Base-by-base conservation (phyloP, 2,329 filamentous ascomycete species). In the Alternaria sp. region DNA sequence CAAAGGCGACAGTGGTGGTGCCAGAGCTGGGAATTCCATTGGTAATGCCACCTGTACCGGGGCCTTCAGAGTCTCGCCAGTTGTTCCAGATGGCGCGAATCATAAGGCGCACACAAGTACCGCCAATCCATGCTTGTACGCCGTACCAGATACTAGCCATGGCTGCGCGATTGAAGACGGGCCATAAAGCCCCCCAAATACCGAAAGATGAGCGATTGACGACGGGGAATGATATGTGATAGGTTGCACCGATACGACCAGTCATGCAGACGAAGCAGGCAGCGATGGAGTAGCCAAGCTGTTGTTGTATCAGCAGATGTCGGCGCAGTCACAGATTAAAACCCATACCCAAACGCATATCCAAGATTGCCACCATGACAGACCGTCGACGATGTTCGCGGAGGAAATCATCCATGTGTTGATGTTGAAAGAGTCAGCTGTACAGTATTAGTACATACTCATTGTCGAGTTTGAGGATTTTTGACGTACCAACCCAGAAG, bases 351-450 rank as follows among this genome's bases (percentile, higher is more conserved):
- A 94, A 41, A 97, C 91, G 72, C 90, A 93, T n/a, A 79, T 65
- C 77, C 77, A 80, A 2, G 91, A 89, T 79, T 96, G 92, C 92
- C 92, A 96, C 92, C 92, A 96, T 7, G 91, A 91, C 23, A 96
- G 82, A 11, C 92, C 91, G 46, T 80, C 82, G 1, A 89, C 85
- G 33, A 96, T 91, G 86, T 92, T 93, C 36, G 90, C 88, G 1
- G 90, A 92, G 0, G 91, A 90, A 62, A 96, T 95, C 91, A 96
- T 96, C 93, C 92, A 96, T 2, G 92, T 95, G 78, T 94, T 95
- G 71, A 79, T 79, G 62, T 79, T 79, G 69, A 79, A 79, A 2
- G 76, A 78, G 79, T 87, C 65, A 45, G 71, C 71, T 71, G 57
- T 65, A 36, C 17, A 42, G 4, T 37, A 53, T 72, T 57, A 73